phyloP scores from a whole-genome alignment of 495 filamentous ascomycete genomes.

The Xylaria bambusicola region DNA sequence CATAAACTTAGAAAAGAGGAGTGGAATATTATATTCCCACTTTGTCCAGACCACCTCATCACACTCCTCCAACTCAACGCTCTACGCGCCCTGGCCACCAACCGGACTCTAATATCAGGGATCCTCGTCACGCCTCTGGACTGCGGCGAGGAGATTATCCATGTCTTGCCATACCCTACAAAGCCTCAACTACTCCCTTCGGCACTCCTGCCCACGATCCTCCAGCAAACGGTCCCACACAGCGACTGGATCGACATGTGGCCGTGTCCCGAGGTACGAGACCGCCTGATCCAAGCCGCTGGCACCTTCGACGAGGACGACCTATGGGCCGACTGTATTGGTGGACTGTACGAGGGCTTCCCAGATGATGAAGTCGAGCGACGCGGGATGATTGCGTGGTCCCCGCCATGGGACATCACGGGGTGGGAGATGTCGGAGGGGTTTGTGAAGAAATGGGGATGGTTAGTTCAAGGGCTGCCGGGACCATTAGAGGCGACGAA shows the following conservation, averaged over 20 bases:
- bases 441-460: slow-evolving; percentile 50
- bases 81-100: slow-evolving; percentile 42
- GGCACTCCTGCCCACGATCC: slow-evolving; percentile 37
- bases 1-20: slow-evolving; percentile 31
- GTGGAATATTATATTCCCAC: slow-evolving; percentile 37
- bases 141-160: slow-evolving; percentile 35
- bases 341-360: slow-evolving; percentile 44
- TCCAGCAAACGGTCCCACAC: slow-evolving; percentile 42
- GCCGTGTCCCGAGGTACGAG: slow-evolving; percentile 38
- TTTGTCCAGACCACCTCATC: slow-evolving; percentile 46
- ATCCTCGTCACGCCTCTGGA: slow-evolving; percentile 30
- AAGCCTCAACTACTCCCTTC: slow-evolving; percentile 29
- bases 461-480: slow-evolving; percentile 37
- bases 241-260: slow-evolving; percentile 45
- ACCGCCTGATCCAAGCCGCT: slow-evolving; percentile 39
- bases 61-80: slow-evolving; percentile 48
- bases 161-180: slow-evolving; percentile 36
- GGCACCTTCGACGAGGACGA: slow-evolving; percentile 45
- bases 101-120: slow-evolving; percentile 40
- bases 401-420: slow-evolving; percentile 40
- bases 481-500: slow-evolving; percentile 45
- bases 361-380: slow-evolving; percentile 39
- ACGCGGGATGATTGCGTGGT: slow-evolving; percentile 43
- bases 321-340: slow-evolving; percentile 44
- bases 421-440: slow-evolving; percentile 51